phyloP scores from a whole-genome alignment of 2,329 filamentous ascomycete species.

The Diplodia corticola region DNA sequence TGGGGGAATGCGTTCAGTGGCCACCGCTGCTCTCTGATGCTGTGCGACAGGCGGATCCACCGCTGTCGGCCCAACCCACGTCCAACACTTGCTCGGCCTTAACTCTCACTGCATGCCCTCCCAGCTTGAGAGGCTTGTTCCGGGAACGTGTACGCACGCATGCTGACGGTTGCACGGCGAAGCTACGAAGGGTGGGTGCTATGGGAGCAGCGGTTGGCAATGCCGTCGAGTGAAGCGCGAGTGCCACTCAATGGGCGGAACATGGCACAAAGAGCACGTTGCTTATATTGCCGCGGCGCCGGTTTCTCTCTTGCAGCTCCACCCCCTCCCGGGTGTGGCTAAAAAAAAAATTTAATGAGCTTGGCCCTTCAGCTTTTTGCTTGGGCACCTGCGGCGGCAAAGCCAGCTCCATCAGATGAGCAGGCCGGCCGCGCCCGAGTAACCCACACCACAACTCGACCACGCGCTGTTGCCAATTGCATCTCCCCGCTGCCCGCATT shows the following conservation, averaged over 20 bases:
- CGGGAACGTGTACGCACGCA: constrained; percentile 14
- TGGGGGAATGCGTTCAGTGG: background rate
- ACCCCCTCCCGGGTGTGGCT: background rate
- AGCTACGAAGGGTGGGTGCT: background rate
- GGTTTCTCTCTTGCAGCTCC: constrained; percentile 2
- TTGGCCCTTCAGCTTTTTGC: background rate
- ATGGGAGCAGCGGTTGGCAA: background rate
- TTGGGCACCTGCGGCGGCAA: background rate
- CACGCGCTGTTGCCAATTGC: background rate
- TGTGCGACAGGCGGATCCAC: background rate
- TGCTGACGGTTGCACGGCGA: constrained; percentile 8
- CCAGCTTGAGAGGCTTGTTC: background rate
- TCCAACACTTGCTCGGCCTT: too few relatives aligned
- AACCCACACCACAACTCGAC: background rate
- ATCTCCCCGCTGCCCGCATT: background rate
- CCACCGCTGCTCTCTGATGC: background rate
- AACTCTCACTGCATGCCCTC: background rate
- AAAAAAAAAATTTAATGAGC: background rate
- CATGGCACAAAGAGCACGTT: constrained; percentile 13
- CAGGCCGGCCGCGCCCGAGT: background rate
- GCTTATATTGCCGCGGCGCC: constrained; percentile 15
- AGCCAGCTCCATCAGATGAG: constrained; percentile 2
- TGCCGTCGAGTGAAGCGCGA: background rate
- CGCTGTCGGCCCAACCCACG: background rate
- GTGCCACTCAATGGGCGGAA: background rate